Evolutionary conservation across 2,329 filamentous ascomycete genomes (phyloP), one percentile per base, ranked within the genome.

Genomic region (Magnaporthiopsis incrustans): DNA sequence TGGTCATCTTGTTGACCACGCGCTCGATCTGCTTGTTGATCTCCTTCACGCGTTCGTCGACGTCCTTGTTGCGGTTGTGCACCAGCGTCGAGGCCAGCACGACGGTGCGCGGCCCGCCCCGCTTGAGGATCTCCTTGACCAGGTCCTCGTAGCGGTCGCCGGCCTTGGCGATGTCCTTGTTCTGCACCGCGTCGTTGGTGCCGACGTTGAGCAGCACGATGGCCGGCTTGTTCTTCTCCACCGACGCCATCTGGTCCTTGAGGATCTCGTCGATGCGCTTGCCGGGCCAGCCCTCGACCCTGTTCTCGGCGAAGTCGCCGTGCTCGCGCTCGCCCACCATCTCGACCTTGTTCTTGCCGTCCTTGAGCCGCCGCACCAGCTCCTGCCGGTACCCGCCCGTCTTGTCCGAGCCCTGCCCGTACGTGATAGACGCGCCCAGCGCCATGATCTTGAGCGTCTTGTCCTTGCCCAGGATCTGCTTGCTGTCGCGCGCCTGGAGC

Each of bases 181-280:
- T 69, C 25, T 63, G 38, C 62, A 69, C 69, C 65, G 69, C 70
- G 64, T 71, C 68, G 57, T 71, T 71, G 15, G 70, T 70, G 18
- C 70, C 70, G 1, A 69, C 69, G 60, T 71, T 68, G 44, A 60
- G 58, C 7, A 68, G 62, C 44, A 68, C 64, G 1, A 68, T 64
- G 35, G 64, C 67, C 4, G 67, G 63, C 14, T 30, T 60, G 59
- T 44, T 25, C n/a, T 35, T 59, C 12, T 69, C 69, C 12, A 68
- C 60, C 33, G 59, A 61, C n/a, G 33, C 53, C 60, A 61, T 61
- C 27, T 60, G 33, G 44, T 61, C 57, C 53, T 57, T 56, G 53
- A 18, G 32, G 60, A 64, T 62, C 60, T 64, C 57, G 53, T 61
- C 60, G 60, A 64, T 64, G 63, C 57, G n/a, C 53, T 27, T 32